Evolutionary conservation across 345 rosid species (phyloP).

Genomic region (Linum usitatissimum): DNA sequence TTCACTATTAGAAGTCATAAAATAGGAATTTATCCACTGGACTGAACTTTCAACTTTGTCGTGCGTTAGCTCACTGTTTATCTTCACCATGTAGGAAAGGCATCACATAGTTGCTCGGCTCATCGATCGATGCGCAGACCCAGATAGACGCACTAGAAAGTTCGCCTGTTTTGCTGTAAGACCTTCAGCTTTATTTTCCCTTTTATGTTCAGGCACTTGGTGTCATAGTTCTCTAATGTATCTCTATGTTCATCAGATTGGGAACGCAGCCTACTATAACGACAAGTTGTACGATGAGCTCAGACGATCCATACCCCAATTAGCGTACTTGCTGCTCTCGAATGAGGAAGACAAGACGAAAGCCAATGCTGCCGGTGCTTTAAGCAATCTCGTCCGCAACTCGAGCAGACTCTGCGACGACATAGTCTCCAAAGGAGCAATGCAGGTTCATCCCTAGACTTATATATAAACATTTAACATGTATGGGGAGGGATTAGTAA

Average conservation of each 20-base stretch:
- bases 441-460: constrained; percentile 47
- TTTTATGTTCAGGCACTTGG: neutral
- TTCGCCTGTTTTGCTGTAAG: constrained; percentile 97
- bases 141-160: constrained; percentile 82
- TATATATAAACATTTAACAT: neutral
- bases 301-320: constrained; percentile 72
- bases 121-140: constrained; percentile 88
- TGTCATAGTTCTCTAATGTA: neutral
- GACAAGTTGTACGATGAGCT: constrained; percentile 75
- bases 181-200: neutral
- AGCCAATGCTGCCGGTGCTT: constrained; percentile 95
- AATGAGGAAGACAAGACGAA: constrained; percentile 92
- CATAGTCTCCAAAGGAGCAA: constrained; percentile 78
- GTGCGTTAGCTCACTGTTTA: constrained; percentile 13
- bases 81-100: constrained; percentile 42
- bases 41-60: neutral
- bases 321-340: constrained; percentile 59
- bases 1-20: too few species aligned
- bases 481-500: too few species aligned
- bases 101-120: constrained; percentile 56
- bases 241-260: constrained; percentile 39
- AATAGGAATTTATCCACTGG: too few species aligned
- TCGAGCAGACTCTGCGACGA: constrained; percentile 85
- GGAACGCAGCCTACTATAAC: constrained; percentile 89
- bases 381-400: constrained; percentile 94